Evolutionary conservation across 495 filamentous ascomycete species (phyloP).

Genomic region (Neurospora hispaniola): DNA sequence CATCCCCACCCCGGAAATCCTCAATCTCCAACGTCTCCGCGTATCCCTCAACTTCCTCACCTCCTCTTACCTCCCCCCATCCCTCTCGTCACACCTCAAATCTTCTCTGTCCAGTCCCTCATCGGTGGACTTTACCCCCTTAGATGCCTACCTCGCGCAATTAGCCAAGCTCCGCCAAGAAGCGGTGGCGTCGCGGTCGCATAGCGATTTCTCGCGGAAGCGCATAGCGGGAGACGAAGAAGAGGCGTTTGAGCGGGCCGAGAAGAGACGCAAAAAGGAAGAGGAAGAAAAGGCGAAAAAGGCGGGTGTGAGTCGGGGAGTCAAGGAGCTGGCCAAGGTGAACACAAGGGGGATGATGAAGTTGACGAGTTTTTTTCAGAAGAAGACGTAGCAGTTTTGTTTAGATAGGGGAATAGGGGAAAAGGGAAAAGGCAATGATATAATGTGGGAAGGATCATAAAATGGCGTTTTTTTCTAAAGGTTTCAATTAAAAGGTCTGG

Average conservation of each 20-base stretch:
- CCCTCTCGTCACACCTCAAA: slow-evolving; percentile 40
- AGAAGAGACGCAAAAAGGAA: slow-evolving; percentile 62
- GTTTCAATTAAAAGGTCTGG: neutral
- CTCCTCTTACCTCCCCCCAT: slow-evolving; percentile 53
- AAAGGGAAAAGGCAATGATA: neutral
- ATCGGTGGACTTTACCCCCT: slow-evolving; percentile 52
- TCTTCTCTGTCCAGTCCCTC: slow-evolving; percentile 26
- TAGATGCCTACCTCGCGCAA: slow-evolving; percentile 55
- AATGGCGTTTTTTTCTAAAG: neutral
- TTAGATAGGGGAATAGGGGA: slow-evolving; percentile 3
- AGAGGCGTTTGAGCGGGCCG: slow-evolving; percentile 57
- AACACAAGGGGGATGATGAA: slow-evolving; percentile 92
- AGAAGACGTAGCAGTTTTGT: slow-evolving; percentile 32
- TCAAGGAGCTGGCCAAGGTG: slow-evolving; percentile 76
- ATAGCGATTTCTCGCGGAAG: slow-evolving; percentile 65
- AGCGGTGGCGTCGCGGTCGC: slow-evolving; percentile 51
- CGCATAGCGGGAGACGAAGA: slow-evolving; percentile 54
- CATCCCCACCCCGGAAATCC: slow-evolving; percentile 38
- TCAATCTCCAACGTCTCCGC: slow-evolving; percentile 58
- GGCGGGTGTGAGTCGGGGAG: slow-evolving; percentile 56
- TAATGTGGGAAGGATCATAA: neutral
- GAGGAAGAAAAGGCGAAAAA: slow-evolving; percentile 55
- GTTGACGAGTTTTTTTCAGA: slow-evolving; percentile 88
- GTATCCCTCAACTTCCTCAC: slow-evolving; percentile 68
- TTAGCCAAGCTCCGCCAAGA: slow-evolving; percentile 57